A percentile compares a stretch with the other conserved stretches of the same genome.
These are phyloP conservation scores for Trichoderma virens DNA, from an alignment of 495 filamentous ascomycete species.

Conservation along the genomic window DNA sequence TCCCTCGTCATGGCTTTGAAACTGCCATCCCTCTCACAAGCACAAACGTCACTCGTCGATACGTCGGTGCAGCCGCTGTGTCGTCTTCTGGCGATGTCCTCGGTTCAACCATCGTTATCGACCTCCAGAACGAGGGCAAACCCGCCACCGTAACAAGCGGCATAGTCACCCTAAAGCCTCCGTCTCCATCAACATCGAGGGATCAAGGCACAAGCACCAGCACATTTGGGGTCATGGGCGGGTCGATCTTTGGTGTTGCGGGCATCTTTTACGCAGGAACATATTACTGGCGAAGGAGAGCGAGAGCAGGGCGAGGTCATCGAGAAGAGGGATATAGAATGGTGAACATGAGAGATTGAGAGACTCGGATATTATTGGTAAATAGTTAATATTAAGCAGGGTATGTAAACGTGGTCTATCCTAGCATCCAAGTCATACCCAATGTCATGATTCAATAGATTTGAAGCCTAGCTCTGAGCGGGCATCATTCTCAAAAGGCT, in stretches of 20 bases:
- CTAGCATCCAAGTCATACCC: too few relatives aligned
- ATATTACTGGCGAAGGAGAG: background rate
- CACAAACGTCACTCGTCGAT: background rate
- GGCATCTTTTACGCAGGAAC: background rate
- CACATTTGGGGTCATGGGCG: background rate
- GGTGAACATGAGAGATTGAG: background rate
- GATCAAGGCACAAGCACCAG: background rate
- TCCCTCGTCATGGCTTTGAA: conserved; percentile 19
- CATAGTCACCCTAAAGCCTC: background rate
- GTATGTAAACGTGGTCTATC: too few relatives aligned
- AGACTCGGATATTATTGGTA: background rate
- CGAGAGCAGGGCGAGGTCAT: background rate
- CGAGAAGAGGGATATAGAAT: background rate
- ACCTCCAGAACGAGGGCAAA: conserved; percentile 12
- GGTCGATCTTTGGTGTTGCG: background rate
- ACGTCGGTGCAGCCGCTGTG: conserved; percentile 16
- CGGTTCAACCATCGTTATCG: conserved; percentile 14
- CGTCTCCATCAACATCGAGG: background rate
- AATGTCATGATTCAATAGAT: too few relatives aligned
- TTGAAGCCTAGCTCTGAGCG: too few relatives aligned
- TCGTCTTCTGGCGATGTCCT: conserved; percentile 13
- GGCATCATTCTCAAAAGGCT: too few relatives aligned
- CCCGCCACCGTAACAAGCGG: background rate
- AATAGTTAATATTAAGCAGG: too few relatives aligned
- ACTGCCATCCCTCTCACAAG: conserved; percentile 15